phyloP scores from a whole-genome alignment of 352 stramenopile genomes.

The Globisporangium radiosum region DNA sequence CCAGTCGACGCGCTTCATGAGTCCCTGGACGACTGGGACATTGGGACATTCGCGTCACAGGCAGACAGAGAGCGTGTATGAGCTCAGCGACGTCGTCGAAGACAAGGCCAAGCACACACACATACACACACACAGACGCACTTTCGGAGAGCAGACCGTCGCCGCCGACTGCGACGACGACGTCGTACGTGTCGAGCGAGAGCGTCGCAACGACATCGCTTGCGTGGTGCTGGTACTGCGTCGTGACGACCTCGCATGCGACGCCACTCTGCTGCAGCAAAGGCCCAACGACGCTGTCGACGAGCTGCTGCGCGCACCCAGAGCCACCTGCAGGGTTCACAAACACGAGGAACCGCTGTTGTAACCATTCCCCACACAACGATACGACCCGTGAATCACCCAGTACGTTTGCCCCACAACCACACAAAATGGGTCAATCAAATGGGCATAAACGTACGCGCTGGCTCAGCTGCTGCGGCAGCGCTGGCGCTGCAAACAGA shows the following conservation, averaged over 20 bases:
- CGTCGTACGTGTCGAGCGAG: conserved; percentile 50
- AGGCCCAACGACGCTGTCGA: conserved; percentile 40
- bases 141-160: conserved; percentile 67
- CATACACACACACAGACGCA: conserved; percentile 23
- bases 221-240: conserved; percentile 42
- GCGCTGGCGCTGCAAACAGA: conserved; percentile 1
- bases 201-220: conserved; percentile 39
- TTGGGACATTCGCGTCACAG: neutral
- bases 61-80: too few relatives aligned
- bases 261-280: conserved; percentile 45
- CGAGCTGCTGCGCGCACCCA: conserved; percentile 48
- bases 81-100: conserved; percentile 30
- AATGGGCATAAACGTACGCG: conserved; percentile 22
- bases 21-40: conserved; percentile 58
- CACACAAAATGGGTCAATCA: neutral
- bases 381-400: too few relatives aligned
- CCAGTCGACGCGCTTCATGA: conserved; percentile 62
- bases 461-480: conserved; percentile 21
- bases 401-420: too few relatives aligned
- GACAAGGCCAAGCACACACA: conserved; percentile 39
- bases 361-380: too few relatives aligned
- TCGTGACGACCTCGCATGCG: conserved; percentile 52
- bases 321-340: conserved; percentile 62
- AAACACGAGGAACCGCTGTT: conserved; percentile 25
- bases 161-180: conserved; percentile 55